Evolutionary conservation across 129 eudicot genomes (phyloP).

Genomic region (Flaveria robusta): DNA sequence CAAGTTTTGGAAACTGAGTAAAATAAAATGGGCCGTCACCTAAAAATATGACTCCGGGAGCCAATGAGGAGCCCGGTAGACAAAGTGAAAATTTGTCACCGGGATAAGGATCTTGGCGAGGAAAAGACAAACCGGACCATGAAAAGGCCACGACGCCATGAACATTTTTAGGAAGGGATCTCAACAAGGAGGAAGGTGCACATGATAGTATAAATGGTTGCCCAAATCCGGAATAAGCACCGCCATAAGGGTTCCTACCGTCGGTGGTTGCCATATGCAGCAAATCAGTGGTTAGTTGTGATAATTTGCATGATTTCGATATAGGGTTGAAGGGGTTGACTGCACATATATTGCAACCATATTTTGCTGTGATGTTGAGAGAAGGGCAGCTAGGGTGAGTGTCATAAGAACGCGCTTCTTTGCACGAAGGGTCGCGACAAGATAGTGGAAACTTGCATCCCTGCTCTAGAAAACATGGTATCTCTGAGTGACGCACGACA

Average conservation of each 20-base stretch:
- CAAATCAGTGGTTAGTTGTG: slow-evolving; percentile 31
- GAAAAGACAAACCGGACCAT: slow-evolving; percentile 31
- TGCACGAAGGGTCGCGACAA: slow-evolving; percentile 34
- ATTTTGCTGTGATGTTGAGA: slow-evolving; percentile 8
- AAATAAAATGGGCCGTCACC: slow-evolving; percentile 46
- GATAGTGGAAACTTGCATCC: slow-evolving; percentile 20
- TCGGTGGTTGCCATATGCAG: slow-evolving; percentile 12
- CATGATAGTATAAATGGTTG: slow-evolving; percentile 23
- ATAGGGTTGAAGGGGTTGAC: slow-evolving; percentile 44
- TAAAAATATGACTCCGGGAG: slow-evolving; percentile 40
- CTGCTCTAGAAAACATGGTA: not conserved
- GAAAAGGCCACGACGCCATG: slow-evolving; percentile 48
- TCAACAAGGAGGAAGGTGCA: slow-evolving; percentile 39
- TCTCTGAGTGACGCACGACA: not conserved
- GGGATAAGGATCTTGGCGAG: slow-evolving; percentile 22
- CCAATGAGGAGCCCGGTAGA: slow-evolving; percentile 25
- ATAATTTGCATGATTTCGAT: slow-evolving; percentile 35
- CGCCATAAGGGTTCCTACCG: slow-evolving; percentile 23
- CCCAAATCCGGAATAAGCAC: not conserved
- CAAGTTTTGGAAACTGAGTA: slow-evolving; percentile 31
- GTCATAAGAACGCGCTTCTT: slow-evolving; percentile 31
- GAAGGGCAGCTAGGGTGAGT: slow-evolving; percentile 22
- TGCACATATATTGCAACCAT: slow-evolving; percentile 22
- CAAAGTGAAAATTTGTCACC: slow-evolving; percentile 41
- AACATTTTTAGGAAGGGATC: slow-evolving; percentile 32